A percentile compares a stretch with the other conserved stretches of the same genome.
Conservation (phyloP, 2,329 filamentous ascomycete genomes). For the Colletotrichum tanaceti region DNA sequence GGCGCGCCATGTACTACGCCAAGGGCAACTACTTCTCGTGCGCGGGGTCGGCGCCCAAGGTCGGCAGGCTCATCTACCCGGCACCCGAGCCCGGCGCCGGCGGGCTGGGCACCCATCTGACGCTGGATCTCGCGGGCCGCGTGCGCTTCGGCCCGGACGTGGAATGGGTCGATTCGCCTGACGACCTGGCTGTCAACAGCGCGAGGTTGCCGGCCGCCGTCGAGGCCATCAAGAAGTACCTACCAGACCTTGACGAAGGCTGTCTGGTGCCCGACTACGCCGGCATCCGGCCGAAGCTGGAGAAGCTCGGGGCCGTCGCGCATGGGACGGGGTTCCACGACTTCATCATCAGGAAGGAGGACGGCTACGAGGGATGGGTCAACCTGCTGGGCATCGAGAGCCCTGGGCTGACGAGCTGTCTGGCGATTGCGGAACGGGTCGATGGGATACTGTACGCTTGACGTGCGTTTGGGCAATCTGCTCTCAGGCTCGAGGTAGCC, state of each 20-base stretch:
- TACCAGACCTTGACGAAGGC: constrained; percentile 76
- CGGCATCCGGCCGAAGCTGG: constrained; percentile 90
- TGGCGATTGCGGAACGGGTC: constrained; percentile 88
- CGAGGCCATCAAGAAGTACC: constrained; percentile 79
- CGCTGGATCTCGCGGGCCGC: constrained; percentile 85
- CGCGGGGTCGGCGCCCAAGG: constrained; percentile 68
- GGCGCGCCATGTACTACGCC: constrained; percentile 78
- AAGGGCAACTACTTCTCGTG: constrained; percentile 98
- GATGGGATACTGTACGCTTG: constrained; percentile 59
- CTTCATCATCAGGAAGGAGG: constrained; percentile 82
- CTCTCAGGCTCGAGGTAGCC: constrained; percentile 19
- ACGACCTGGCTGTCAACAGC: constrained; percentile 75
- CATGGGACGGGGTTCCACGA: constrained; percentile 80
- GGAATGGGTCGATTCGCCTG: constrained; percentile 84
- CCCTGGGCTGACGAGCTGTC: constrained; percentile 85
- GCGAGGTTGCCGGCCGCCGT: constrained; percentile 74
- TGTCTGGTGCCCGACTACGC: constrained; percentile 85
- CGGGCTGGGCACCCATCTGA: constrained; percentile 92
- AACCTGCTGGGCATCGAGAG: constrained; percentile 95
- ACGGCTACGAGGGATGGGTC: constrained; percentile 84
- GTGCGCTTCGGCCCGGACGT: constrained; percentile 95
- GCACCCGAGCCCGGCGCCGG: constrained; percentile 83
- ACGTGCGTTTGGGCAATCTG: constrained; percentile 27
- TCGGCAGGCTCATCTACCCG: constrained; percentile 85
- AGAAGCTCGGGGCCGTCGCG: constrained; percentile 67